phyloP scores from a whole-genome alignment of 345 rosid genomes.

The Eutrema heterophyllum region DNA sequence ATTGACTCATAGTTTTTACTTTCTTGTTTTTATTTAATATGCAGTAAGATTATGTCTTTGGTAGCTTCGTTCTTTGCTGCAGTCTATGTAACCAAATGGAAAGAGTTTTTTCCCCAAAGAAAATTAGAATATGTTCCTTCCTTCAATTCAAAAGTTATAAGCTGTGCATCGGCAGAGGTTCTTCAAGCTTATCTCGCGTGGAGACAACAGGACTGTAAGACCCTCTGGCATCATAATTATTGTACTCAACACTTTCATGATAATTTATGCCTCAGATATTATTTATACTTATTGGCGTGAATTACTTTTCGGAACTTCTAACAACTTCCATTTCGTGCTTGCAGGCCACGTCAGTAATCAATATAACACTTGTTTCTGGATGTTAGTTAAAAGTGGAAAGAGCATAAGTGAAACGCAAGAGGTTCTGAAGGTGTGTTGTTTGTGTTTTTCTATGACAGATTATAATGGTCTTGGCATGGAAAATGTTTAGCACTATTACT shows the following conservation, averaged over 20 bases:
- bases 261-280: not conserved
- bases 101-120: conserved; percentile 53
- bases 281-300: not conserved
- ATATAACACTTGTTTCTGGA: conserved; percentile 72
- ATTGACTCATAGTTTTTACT: conserved; percentile 9
- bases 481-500: not conserved
- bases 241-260: not conserved
- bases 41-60: conserved; percentile 81
- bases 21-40: conserved; percentile 19
- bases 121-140: conserved; percentile 63
- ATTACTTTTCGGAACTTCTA: not conserved
- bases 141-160: conserved; percentile 48
- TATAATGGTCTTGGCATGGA: not conserved
- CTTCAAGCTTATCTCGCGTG: conserved; percentile 80
- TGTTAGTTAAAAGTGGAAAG: conserved; percentile 62
- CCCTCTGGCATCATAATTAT: not conserved
- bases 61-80: conserved; percentile 71
- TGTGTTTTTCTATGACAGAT: not conserved
- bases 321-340: conserved; percentile 4
- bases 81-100: conserved; percentile 63
- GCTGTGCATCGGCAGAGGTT: conserved; percentile 71
- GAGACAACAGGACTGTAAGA: conserved; percentile 91
- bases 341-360: conserved; percentile 72
- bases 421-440: conserved; percentile 53
- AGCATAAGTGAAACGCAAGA: conserved; percentile 53